Conservation (phyloP, 352 stramenopile genomes). For the Pythium volutum region DNA sequence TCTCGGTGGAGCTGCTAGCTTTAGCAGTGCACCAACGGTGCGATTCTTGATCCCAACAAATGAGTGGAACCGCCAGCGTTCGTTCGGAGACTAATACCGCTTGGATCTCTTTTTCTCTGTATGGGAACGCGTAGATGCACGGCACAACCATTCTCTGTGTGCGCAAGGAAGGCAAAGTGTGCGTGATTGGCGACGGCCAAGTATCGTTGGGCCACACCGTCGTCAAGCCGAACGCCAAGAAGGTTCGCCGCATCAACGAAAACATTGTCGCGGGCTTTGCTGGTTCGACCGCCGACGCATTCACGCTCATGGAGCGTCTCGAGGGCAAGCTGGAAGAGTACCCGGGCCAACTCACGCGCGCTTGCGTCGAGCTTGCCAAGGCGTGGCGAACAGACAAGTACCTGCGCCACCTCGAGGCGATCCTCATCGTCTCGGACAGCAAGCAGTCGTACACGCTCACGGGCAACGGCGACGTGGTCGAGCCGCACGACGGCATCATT, state of each 20-base stretch:
- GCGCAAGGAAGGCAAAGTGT: conserved; percentile 96
- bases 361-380: conserved; percentile 98
- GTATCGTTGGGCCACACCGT: conserved; percentile 95
- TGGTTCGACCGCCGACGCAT: conserved; percentile 96
- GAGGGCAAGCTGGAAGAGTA: conserved; percentile 98
- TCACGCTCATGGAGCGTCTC: conserved; percentile 98
- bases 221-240: conserved; percentile 98
- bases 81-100: background rate
- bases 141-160: conserved; percentile 98
- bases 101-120: conserved; percentile 1
- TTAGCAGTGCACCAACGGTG: conserved; percentile 59
- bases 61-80: background rate
- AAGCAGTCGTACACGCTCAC: conserved; percentile 97
- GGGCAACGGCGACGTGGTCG: conserved; percentile 97
- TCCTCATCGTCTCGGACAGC: conserved; percentile 94
- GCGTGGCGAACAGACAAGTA: conserved; percentile 99
- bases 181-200: conserved; percentile 97
- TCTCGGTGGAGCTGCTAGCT: conserved; percentile 31
- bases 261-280: conserved; percentile 97
- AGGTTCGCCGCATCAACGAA: conserved; percentile 95
- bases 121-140: conserved; percentile 73
- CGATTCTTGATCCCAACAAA: background rate
- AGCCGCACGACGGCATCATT: conserved; percentile 96
- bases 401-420: conserved; percentile 92
- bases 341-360: conserved; percentile 94